Evolutionary conservation across 495 filamentous ascomycete genomes (phyloP).

Genomic region (Neurospora hispaniola): DNA sequence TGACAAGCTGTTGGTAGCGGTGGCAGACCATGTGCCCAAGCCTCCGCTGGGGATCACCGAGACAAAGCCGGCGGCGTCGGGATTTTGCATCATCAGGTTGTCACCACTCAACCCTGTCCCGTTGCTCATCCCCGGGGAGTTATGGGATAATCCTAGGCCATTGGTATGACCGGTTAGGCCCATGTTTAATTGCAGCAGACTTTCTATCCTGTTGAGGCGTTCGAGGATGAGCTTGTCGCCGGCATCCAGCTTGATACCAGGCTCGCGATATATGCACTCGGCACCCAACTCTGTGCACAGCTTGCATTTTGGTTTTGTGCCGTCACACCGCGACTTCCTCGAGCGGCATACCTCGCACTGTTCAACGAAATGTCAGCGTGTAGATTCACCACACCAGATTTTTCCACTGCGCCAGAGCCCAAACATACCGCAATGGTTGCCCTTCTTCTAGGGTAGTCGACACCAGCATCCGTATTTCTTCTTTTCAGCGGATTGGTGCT

Average conservation of each 20-base stretch:
- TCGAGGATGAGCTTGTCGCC: constrained; percentile 79
- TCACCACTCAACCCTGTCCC: constrained; percentile 56
- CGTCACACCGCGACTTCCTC: constrained; percentile 74
- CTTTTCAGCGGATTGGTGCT: constrained; percentile 48
- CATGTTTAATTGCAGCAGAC: constrained; percentile 58
- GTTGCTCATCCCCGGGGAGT: constrained; percentile 62
- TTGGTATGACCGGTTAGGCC: constrained; percentile 33
- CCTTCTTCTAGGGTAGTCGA: constrained; percentile 58
- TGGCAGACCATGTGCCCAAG: constrained; percentile 60
- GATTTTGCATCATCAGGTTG: constrained; percentile 40
- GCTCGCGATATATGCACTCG: constrained; percentile 75
- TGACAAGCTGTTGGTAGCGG: constrained; percentile 56
- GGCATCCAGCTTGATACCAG: constrained; percentile 77
- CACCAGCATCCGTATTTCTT: constrained; percentile 52
- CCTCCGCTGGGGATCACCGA: constrained; percentile 55
- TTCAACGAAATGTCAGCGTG: constrained; percentile 19
- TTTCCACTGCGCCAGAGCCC: background rate
- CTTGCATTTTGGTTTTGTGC: constrained; percentile 72
- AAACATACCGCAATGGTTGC: constrained; percentile 61
- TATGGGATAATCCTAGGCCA: constrained; percentile 33
- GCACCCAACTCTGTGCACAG: constrained; percentile 73
- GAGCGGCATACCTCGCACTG: constrained; percentile 80
- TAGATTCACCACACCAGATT: background rate
- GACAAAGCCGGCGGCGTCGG: constrained; percentile 30
- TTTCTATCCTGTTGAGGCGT: constrained; percentile 64